Conservation (phyloP, 2,329 filamentous ascomycete genomes). For the Blastomyces parvus region DNA sequence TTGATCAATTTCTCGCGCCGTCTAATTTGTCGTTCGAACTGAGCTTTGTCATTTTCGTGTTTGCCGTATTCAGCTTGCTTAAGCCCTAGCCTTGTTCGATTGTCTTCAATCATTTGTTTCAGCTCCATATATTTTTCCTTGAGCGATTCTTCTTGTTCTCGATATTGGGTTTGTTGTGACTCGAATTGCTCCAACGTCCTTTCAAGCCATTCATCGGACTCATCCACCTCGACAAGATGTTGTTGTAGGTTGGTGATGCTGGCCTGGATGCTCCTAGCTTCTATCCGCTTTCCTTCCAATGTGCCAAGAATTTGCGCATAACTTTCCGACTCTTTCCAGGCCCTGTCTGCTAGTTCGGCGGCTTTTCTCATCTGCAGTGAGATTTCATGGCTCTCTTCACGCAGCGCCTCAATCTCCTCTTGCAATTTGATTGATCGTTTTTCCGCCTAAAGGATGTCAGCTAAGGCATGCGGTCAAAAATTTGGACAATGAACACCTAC, state of each 20-base stretch:
- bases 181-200: slow-evolving; percentile 67
- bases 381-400: slow-evolving; percentile 52
- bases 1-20: slow-evolving; percentile 65
- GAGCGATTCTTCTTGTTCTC: slow-evolving; percentile 53
- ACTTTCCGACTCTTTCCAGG: slow-evolving; percentile 62
- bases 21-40: slow-evolving; percentile 70
- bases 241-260: slow-evolving; percentile 60
- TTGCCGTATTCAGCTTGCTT: slow-evolving; percentile 51
- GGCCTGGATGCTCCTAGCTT: slow-evolving; percentile 59
- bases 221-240: slow-evolving; percentile 65
- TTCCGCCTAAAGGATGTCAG: slow-evolving; percentile 38
- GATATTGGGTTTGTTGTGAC: slow-evolving; percentile 57
- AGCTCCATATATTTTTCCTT: slow-evolving; percentile 58
- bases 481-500: slow-evolving; percentile 25
- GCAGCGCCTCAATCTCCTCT: slow-evolving; percentile 50
- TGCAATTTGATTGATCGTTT: slow-evolving; percentile 57
- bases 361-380: slow-evolving; percentile 37
- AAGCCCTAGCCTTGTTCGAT: slow-evolving; percentile 33
- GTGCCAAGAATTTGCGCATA: slow-evolving; percentile 66
- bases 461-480: background rate
- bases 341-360: slow-evolving; percentile 49
- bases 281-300: slow-evolving; percentile 65
- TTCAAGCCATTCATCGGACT: slow-evolving; percentile 67
- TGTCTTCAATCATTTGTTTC: slow-evolving; percentile 41
- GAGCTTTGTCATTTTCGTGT: slow-evolving; percentile 75